Evolutionary conservation across 768 basidiomycete genomes (phyloP).

Genomic region (Lentinula sp.): DNA sequence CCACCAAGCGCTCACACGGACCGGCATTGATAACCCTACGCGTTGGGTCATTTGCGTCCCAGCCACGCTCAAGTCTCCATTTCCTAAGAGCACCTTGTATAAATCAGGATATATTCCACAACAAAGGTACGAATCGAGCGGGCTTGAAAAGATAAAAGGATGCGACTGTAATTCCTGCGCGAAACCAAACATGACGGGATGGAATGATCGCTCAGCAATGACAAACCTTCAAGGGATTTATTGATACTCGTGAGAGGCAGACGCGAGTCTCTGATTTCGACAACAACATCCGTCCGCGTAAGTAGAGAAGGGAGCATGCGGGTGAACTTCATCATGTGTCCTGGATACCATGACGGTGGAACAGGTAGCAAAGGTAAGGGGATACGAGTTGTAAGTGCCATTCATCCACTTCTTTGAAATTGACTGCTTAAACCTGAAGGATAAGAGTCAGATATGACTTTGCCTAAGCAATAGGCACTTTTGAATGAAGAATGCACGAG

Average conservation of each 20-base stretch:
- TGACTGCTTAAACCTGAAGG: background rate
- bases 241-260: conserved; percentile 94
- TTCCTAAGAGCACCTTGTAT: conserved; percentile 52
- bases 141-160: background rate
- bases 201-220: too few species aligned
- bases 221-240: conserved; percentile 77
- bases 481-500: background rate
- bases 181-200: too few species aligned
- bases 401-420: background rate
- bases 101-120: background rate
- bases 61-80: conserved; percentile 67
- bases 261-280: conserved; percentile 91
- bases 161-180: background rate
- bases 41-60: conserved; percentile 35
- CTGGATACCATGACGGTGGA: conserved; percentile 92
- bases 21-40: conserved; percentile 31
- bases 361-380: conserved; percentile 45
- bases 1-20: conserved; percentile 80
- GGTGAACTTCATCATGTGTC: conserved; percentile 90
- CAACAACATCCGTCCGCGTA: conserved; percentile 80
- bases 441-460: background rate
- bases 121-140: background rate
- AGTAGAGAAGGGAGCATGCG: conserved; percentile 71
- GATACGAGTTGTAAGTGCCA: conserved; percentile 19
- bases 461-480: background rate